Percentiles rank a stretch among this genome's conserved stretches.
Evolutionary conservation across 805 yeast species (phyloP).

Genomic region (Hanseniaspora valbyensis): DNA sequence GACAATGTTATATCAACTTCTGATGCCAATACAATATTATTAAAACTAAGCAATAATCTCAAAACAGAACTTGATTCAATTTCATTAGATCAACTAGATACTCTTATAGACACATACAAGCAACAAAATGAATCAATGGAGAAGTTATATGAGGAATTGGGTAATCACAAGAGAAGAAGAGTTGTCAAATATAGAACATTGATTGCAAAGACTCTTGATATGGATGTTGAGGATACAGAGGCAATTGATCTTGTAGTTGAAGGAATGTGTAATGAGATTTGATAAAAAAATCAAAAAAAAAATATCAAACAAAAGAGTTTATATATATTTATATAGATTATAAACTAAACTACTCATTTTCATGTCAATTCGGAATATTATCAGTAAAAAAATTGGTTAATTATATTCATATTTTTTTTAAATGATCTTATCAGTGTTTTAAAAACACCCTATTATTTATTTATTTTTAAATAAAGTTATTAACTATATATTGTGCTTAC

Average conservation of each 20-base stretch:
- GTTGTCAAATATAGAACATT: slow-evolving; percentile 5
- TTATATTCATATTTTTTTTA: too few relatives aligned
- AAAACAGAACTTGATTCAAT: background rate
- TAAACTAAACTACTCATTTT: too few relatives aligned
- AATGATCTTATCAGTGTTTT: too few relatives aligned
- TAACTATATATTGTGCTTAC: too few relatives aligned
- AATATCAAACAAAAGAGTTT: too few relatives aligned
- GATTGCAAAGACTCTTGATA: slow-evolving; percentile 11
- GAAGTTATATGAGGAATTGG: background rate
- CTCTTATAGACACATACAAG: slow-evolving; percentile 6
- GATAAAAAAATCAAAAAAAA: background rate
- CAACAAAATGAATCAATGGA: slow-evolving; percentile 5
- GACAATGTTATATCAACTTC: too few relatives aligned
- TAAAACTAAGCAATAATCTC: background rate
- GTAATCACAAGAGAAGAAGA: background rate
- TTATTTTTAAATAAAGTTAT: too few relatives aligned
- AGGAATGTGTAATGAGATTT: background rate
- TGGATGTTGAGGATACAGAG: background rate
- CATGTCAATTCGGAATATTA: too few relatives aligned
- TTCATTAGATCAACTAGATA: slow-evolving; percentile 2
- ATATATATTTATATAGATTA: too few relatives aligned
- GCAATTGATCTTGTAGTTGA: background rate
- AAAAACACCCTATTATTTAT: too few relatives aligned
- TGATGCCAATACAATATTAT: background rate
- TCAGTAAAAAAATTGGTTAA: too few relatives aligned